phyloP scores from a whole-genome alignment of 768 basidiomycete genomes.

The Suillus occidentalis region DNA sequence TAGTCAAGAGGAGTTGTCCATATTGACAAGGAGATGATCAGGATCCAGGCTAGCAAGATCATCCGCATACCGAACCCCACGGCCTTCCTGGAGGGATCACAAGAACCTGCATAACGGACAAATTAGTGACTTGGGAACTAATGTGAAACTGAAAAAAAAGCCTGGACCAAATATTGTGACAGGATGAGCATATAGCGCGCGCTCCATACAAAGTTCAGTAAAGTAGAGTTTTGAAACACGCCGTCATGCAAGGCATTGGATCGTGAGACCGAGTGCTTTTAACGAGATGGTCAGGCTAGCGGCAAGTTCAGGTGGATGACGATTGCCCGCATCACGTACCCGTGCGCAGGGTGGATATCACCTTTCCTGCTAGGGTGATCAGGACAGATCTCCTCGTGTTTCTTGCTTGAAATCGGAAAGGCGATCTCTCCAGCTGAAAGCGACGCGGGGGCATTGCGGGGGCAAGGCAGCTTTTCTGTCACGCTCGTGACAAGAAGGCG shows the following conservation, averaged over 20 bases:
- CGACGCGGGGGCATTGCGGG: conserved; percentile 11
- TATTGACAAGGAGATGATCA: conserved; percentile 1
- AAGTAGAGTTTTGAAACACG: conserved; percentile 1
- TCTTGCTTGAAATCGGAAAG: conserved; percentile 9
- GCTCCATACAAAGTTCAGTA: conserved; percentile 5
- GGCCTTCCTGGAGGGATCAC: background rate
- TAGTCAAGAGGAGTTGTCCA: background rate
- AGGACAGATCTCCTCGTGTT: conserved; percentile 13
- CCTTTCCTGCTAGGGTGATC: conserved; percentile 14
- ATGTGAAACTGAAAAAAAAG: background rate
- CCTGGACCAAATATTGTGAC: background rate
- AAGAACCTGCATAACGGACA: background rate
- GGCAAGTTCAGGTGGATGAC: background rate
- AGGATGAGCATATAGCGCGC: background rate
- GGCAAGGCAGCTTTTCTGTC: conserved; percentile 10
- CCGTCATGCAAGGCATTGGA: background rate
- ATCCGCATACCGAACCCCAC: background rate
- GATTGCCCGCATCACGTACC: conserved; percentile 1
- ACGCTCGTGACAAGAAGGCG: conserved; percentile 8
- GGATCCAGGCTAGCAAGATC: background rate
- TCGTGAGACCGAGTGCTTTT: conserved; percentile 9
- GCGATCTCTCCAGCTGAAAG: conserved; percentile 13
- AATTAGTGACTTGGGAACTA: background rate
- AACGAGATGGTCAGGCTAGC: conserved; percentile 6
- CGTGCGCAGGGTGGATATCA: conserved; percentile 7